Conservation (phyloP, 148 eudicot species). For the Talinum fruticosum region DNA sequence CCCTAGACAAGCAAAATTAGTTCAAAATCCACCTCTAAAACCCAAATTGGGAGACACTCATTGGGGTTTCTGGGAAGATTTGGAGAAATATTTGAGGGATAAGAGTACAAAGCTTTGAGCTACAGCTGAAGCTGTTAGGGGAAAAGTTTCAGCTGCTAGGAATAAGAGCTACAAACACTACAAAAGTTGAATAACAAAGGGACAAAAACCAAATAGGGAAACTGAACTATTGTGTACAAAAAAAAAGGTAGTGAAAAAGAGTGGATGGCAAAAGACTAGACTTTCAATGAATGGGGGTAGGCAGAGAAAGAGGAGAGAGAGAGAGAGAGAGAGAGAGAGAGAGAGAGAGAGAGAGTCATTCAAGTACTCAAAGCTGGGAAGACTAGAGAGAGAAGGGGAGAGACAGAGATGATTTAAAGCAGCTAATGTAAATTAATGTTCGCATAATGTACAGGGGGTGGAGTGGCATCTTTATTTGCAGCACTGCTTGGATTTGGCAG, state of each 20-base stretch:
- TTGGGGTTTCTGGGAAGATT: conserved; percentile 4
- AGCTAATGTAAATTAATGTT: background rate
- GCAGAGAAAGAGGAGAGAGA: background rate
- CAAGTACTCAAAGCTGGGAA: no score
- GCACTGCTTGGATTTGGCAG: background rate
- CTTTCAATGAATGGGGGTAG: conserved; percentile 9
- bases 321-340: background rate
- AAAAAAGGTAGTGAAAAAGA: background rate
- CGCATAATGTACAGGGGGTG: background rate
- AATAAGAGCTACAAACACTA: background rate
- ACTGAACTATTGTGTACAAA: background rate
- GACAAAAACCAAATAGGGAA: conserved; percentile 1
- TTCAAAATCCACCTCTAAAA: conserved; percentile 14
- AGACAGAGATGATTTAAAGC: background rate
- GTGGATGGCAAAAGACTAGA: conserved; percentile 4
- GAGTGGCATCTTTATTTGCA: background rate
- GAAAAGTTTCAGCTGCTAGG: background rate
- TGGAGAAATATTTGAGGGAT: background rate
- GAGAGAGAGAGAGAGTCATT: no score
- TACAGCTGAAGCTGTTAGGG: background rate
- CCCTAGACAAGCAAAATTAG: conserved; percentile 18
- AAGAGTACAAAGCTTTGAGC: no score
- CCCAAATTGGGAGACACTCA: conserved; percentile 20
- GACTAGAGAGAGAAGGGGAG: no score
- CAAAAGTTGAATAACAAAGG: conserved; percentile 9